A percentile compares a stretch with the other conserved stretches of the same genome.
phyloP scores from a whole-genome alignment of 2,329 filamentous ascomycete genomes.

The Trichophaea hybrida region DNA sequence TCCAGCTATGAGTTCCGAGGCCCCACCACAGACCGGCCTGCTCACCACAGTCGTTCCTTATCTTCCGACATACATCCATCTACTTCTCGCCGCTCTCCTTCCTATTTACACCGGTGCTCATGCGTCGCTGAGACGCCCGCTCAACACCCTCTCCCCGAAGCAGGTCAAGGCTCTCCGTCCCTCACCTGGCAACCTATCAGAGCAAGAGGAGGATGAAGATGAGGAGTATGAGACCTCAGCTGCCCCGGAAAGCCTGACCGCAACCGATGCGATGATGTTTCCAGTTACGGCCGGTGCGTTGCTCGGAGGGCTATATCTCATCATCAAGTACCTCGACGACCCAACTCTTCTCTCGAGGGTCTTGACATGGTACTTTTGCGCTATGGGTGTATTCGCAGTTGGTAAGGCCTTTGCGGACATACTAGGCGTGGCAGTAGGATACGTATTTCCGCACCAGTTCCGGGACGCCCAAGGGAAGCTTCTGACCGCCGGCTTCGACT shows the following conservation, averaged over 20 bases:
- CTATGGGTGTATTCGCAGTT: constrained; percentile 64
- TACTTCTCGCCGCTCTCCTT: constrained; percentile 21
- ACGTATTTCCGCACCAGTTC: constrained; percentile 49
- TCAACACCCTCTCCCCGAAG: constrained; percentile 20
- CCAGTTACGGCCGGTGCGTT: constrained; percentile 61
- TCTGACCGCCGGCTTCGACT: constrained; percentile 18
- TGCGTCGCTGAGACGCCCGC: constrained; percentile 22
- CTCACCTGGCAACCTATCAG: constrained; percentile 32
- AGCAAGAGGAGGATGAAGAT: constrained; percentile 41
- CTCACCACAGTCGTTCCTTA: not conserved
- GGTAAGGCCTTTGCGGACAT: constrained; percentile 58
- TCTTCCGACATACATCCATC: constrained; percentile 22
- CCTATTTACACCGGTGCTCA: constrained; percentile 22
- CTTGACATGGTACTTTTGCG: constrained; percentile 68
- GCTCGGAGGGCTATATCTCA: constrained; percentile 64
- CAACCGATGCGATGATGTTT: constrained; percentile 70
- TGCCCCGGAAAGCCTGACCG: constrained; percentile 40
- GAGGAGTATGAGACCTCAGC: constrained; percentile 40
- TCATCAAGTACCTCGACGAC: constrained; percentile 80
- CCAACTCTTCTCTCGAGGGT: constrained; percentile 68
- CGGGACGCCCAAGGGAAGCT: constrained; percentile 12
- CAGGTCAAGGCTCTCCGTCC: constrained; percentile 11
- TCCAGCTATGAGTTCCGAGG: not conserved
- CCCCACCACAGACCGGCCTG: not conserved
- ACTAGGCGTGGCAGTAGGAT: constrained; percentile 47